A percentile compares a stretch with the other conserved stretches of the same genome.
phyloP scores from a whole-genome alignment of 352 stramenopile genomes.

The Phytopythium helicoides region DNA sequence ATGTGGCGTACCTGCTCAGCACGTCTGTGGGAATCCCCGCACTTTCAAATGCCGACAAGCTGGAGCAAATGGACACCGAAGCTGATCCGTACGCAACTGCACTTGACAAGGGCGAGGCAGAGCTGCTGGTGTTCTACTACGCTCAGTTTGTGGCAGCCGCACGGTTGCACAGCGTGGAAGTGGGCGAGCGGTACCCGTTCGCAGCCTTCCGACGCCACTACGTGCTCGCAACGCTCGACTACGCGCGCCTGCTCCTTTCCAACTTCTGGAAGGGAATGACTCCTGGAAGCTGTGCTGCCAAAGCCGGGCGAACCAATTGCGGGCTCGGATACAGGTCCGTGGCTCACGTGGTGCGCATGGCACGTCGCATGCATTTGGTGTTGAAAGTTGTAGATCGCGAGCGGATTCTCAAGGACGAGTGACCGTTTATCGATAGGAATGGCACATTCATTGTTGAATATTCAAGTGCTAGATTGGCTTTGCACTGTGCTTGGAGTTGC shows the following conservation, averaged over 20 bases:
- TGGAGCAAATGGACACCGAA: neutral
- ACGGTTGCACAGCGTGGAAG: neutral
- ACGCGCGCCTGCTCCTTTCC: slow-evolving; percentile 56
- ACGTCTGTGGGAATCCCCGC: slow-evolving; percentile 61
- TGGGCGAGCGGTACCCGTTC: slow-evolving; percentile 32
- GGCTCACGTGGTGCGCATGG: slow-evolving; percentile 58
- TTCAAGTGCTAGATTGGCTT: too few relatives aligned
- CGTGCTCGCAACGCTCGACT: slow-evolving; percentile 59
- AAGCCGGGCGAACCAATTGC: slow-evolving; percentile 55
- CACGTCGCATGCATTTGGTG: slow-evolving; percentile 38
- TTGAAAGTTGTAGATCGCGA: slow-evolving; percentile 37
- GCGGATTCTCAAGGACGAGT: slow-evolving; percentile 4
- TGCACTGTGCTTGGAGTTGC: too few relatives aligned
- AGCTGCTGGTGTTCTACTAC: slow-evolving; percentile 60
- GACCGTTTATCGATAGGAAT: too few relatives aligned
- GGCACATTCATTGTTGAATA: too few relatives aligned
- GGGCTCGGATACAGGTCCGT: slow-evolving; percentile 69
- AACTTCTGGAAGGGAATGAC: slow-evolving; percentile 63
- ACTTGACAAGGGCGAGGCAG: slow-evolving; percentile 21
- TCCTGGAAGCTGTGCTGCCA: slow-evolving; percentile 32
- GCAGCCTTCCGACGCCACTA: slow-evolving; percentile 54
- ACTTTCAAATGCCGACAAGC: slow-evolving; percentile 6
- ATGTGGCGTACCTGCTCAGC: slow-evolving; percentile 70
- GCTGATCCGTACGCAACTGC: neutral
- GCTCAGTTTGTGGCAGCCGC: slow-evolving; percentile 8